Evolutionary conservation across 208 protist genomes (phyloP), one percentile per base, ranked within the genome.

Genomic region (Novymonas esmeraldas): DNA sequence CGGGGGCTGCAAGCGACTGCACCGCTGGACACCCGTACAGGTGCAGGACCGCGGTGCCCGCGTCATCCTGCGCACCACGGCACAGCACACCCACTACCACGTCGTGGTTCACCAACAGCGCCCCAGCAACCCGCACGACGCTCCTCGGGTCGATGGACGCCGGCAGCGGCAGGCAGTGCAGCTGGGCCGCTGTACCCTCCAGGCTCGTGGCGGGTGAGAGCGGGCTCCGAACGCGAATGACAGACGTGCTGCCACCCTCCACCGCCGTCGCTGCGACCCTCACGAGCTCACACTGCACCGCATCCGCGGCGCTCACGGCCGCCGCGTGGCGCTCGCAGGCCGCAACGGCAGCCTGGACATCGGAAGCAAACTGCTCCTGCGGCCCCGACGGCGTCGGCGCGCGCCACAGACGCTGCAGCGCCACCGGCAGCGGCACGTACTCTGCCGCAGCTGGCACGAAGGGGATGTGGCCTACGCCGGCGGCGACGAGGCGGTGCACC

Each of bases 21-120:
- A 87, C 75, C 1, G 82, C 70, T 16, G 81, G 73, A 33, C 86
- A 58, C 28, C 81, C 85, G 57, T 90, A 94, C 2, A 94, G 57
- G 18, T 77, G 70, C n/a, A 94, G 69, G 16, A 64, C 29, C n/a
- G 59, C 3, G 42, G 20, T 34, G 24, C 42, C 29, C 2, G 3
- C 26, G 13, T 34, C 36, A 24, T 38, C 14, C 55, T 28, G 24
- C 26, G 54, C 28, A 9, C 7, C 31, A 20, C 44, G 70, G 34
- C 62, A 65, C 5, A 77, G 62, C 28, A 78, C 59, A 14, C 70
- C 79, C 9, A 89, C 64, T 6, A 92, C 73, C n/a, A 82, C 68
- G 52, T 81, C 80, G 49, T 81, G 78, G 61, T 85, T 92, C 51
- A 81, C 73, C 10, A 80, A 74, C 67, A 81, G 57, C 28, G 55